Evolutionary conservation across 176 grass and related monocot species (phyloP).

Genomic region (Avena eriantha): DNA sequence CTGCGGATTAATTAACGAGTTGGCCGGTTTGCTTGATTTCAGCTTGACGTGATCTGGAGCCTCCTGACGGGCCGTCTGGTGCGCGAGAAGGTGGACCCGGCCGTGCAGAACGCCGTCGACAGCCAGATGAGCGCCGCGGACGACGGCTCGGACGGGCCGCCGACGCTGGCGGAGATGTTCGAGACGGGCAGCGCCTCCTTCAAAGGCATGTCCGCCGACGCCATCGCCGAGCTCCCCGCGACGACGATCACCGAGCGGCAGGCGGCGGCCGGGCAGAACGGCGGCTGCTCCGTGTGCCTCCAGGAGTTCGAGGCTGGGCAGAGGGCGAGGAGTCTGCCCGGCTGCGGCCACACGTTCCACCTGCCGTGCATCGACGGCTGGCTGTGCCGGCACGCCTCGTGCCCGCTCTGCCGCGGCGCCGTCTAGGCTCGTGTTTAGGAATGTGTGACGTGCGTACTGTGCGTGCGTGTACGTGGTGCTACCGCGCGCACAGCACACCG

Average conservation of each 20-base stretch:
- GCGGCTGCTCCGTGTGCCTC: constrained; percentile 81
- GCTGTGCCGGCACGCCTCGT: constrained; percentile 73
- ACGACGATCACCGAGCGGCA: constrained; percentile 25
- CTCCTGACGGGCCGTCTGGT: constrained; percentile 80
- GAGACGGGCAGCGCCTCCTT: constrained; percentile 43
- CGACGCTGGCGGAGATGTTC: constrained; percentile 62
- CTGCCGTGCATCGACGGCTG: constrained; percentile 71
- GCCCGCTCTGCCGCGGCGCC: constrained; percentile 66
- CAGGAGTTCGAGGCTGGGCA: constrained; percentile 75
- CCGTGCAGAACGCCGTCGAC: constrained; percentile 84
- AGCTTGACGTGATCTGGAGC: constrained; percentile 81
- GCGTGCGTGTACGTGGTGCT: background rate
- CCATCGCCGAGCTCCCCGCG: constrained; percentile 63
- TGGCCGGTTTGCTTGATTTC: background rate
- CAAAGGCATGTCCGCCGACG: constrained; percentile 52
- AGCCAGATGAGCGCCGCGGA: constrained; percentile 86
- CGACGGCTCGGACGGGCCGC: constrained; percentile 44
- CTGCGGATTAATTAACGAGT: no score
- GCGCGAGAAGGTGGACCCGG: constrained; percentile 86
- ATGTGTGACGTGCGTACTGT: background rate
- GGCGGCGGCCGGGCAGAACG: constrained; percentile 27
- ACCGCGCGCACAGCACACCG: background rate
- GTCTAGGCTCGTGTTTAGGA: constrained; percentile 35
- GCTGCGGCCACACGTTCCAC: constrained; percentile 78
- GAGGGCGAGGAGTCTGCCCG: constrained; percentile 60